A percentile compares a stretch with the other conserved stretches of the same genome.
Evolutionary conservation across 176 grass and related monocot species (phyloP).

Genomic region (Alloteropsis semialata): DNA sequence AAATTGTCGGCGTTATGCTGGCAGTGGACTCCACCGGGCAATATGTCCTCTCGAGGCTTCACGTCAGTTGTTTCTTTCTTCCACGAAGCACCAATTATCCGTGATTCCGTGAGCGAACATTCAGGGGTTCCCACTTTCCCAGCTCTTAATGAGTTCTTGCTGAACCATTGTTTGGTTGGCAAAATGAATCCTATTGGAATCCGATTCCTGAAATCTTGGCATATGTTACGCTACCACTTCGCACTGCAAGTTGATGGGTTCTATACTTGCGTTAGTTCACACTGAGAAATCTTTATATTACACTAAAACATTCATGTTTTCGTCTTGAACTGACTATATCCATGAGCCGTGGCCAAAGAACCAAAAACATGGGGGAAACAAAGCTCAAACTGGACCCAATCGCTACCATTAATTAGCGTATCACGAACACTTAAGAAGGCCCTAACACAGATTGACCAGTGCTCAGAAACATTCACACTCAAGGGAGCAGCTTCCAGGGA

Average conservation of each 20-base stretch:
- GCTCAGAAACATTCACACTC: neutral
- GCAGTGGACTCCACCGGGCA: neutral
- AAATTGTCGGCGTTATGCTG: neutral
- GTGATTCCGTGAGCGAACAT: conserved; percentile 14
- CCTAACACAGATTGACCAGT: no score
- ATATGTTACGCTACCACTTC: neutral
- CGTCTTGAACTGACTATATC: neutral
- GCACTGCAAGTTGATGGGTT: neutral
- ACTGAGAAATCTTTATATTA: neutral
- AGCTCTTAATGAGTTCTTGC: neutral
- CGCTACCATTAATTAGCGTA: no score
- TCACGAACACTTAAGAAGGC: no score
- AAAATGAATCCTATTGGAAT: neutral
- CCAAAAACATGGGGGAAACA: neutral
- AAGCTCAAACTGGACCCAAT: neutral
- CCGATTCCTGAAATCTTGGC: neutral
- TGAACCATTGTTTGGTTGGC: neutral
- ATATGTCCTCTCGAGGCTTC: neutral
- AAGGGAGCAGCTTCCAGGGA: neutral
- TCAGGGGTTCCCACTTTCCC: neutral
- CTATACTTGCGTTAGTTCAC: neutral
- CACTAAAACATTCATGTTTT: neutral
- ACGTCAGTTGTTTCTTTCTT: neutral
- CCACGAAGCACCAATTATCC: neutral
- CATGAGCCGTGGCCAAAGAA: neutral